Percentiles rank a stretch among this genome's conserved stretches.
Evolutionary conservation across 2,329 filamentous ascomycete species (phyloP).

Genomic region (Neofusicoccum ribis): DNA sequence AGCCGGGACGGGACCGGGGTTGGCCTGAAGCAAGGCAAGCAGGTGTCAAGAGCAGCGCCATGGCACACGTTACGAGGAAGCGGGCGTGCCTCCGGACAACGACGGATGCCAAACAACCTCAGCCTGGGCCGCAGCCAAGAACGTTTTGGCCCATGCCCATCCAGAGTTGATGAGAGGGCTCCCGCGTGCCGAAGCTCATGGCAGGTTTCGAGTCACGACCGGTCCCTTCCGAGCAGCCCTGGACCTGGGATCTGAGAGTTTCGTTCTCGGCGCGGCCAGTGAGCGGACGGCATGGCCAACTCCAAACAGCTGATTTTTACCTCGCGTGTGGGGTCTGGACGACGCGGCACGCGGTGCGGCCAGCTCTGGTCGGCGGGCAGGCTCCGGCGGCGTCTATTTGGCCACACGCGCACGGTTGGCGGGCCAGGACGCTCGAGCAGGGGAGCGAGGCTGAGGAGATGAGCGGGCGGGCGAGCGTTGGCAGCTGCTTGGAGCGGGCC

Average conservation of each 20-base stretch:
- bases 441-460: slow-evolving; percentile 1
- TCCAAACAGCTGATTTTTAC: slow-evolving; percentile 14
- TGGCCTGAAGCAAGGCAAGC: slow-evolving; percentile 3
- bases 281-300: background rate
- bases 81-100: slow-evolving; percentile 11
- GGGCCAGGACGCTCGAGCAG: background rate
- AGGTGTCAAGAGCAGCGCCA: background rate
- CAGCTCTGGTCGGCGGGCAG: background rate
- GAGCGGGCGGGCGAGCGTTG: background rate
- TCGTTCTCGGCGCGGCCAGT: slow-evolving; percentile 2
- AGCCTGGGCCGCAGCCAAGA: background rate
- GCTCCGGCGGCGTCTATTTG: slow-evolving; percentile 7
- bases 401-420: background rate
- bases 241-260: background rate
- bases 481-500: background rate
- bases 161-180: background rate
- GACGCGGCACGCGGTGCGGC: background rate
- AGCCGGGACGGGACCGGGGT: slow-evolving; percentile 4
- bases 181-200: background rate
- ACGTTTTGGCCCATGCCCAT: background rate
- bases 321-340: slow-evolving; percentile 11
- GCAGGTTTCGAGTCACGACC: slow-evolving; percentile 11
- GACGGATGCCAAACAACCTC: background rate
- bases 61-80: background rate
- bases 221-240: slow-evolving; percentile 3